Evolutionary conservation across 768 basidiomycete species (phyloP).

Genomic region (Rhizopogon vinicolor): DNA sequence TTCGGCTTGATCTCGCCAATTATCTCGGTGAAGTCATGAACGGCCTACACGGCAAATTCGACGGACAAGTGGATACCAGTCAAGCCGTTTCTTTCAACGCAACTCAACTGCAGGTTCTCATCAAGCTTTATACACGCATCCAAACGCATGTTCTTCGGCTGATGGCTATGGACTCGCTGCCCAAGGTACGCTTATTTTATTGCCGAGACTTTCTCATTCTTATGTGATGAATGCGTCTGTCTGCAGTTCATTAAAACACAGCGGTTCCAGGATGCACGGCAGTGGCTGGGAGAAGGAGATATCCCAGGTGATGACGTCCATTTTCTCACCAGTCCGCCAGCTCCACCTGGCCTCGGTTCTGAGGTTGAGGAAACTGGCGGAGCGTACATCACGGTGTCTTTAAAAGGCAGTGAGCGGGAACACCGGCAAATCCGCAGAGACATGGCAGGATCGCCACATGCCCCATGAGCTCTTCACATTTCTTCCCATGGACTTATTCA

Average conservation of each 20-base stretch:
- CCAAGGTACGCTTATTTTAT: slow-evolving; percentile 56
- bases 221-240: not conserved
- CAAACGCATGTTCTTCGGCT: slow-evolving; percentile 95
- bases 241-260: slow-evolving; percentile 83
- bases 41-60: slow-evolving; percentile 73
- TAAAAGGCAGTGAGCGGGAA: slow-evolving; percentile 71
- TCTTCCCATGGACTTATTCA: slow-evolving; percentile 15
- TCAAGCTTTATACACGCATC: slow-evolving; percentile 91
- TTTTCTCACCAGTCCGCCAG: slow-evolving; percentile 50
- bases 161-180: slow-evolving; percentile 99
- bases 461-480: slow-evolving; percentile 20
- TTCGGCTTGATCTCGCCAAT: slow-evolving; percentile 90
- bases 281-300: slow-evolving; percentile 75
- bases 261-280: slow-evolving; percentile 73
- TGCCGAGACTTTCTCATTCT: slow-evolving; percentile 6
- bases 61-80: slow-evolving; percentile 76
- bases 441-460: slow-evolving; percentile 20
- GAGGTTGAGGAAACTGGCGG: slow-evolving; percentile 67
- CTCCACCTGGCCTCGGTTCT: slow-evolving; percentile 62
- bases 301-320: slow-evolving; percentile 57
- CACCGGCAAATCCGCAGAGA: slow-evolving; percentile 35
- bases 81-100: slow-evolving; percentile 86
- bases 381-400: slow-evolving; percentile 83
- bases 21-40: slow-evolving; percentile 91
- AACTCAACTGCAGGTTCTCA: slow-evolving; percentile 92